Evolutionary conservation across 495 filamentous ascomycete genomes (phyloP).

Genomic region (Collariella sp.): DNA sequence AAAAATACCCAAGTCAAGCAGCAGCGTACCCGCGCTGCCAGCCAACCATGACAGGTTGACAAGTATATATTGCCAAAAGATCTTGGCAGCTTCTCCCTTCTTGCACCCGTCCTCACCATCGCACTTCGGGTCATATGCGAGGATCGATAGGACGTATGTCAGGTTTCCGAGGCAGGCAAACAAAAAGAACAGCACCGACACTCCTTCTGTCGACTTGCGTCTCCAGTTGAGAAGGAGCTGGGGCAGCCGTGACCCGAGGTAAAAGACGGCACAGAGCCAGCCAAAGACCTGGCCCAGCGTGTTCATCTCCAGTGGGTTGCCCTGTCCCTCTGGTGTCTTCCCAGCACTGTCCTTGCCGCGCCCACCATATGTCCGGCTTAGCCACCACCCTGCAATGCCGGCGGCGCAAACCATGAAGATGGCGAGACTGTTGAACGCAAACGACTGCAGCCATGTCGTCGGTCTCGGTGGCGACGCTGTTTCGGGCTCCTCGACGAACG

Average conservation of each 20-base stretch:
- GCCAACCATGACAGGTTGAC: slow-evolving; percentile 86
- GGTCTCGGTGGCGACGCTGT: slow-evolving; percentile 26
- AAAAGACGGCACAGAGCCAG: slow-evolving; percentile 76
- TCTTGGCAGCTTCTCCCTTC: slow-evolving; percentile 43
- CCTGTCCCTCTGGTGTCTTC: background rate
- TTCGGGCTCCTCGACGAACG: slow-evolving; percentile 41
- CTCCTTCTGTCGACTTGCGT: slow-evolving; percentile 82
- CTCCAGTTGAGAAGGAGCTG: slow-evolving; percentile 86
- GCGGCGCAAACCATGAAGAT: slow-evolving; percentile 72
- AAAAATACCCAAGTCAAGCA: slow-evolving; percentile 80
- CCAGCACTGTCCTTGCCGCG: slow-evolving; percentile 5
- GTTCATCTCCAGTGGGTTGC: slow-evolving; percentile 51
- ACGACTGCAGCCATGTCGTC: slow-evolving; percentile 45
- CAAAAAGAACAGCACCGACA: slow-evolving; percentile 88
- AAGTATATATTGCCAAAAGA: slow-evolving; percentile 72
- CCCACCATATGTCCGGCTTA: slow-evolving; percentile 42
- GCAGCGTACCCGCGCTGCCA: slow-evolving; percentile 78
- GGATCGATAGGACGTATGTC: slow-evolving; percentile 85
- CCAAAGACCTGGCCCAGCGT: slow-evolving; percentile 76
- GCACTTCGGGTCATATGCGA: slow-evolving; percentile 70
- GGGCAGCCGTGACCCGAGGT: slow-evolving; percentile 79
- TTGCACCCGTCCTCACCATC: slow-evolving; percentile 35
- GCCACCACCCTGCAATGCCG: slow-evolving; percentile 78
- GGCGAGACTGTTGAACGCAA: slow-evolving; percentile 62
- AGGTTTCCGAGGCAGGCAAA: slow-evolving; percentile 93